Conservation (phyloP, 352 stramenopile genomes). For the Phytophthora foliorum region DNA sequence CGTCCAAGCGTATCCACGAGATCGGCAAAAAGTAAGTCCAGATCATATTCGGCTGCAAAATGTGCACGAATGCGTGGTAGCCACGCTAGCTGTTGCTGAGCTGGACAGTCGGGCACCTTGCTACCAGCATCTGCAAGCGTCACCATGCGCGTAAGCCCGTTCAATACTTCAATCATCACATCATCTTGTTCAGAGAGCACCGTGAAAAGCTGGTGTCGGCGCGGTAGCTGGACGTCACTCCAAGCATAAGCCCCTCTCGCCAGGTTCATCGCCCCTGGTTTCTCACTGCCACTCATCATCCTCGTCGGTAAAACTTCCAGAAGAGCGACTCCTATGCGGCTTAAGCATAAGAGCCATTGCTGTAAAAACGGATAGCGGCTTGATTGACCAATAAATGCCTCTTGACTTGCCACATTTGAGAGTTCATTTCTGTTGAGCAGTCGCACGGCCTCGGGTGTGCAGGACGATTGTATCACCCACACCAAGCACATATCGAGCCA, state of each 20-base stretch:
- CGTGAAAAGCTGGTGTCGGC: conserved; percentile 47
- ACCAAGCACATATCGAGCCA: conserved; percentile 39
- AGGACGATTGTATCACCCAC: conserved; percentile 37
- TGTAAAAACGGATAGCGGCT: conserved; percentile 68
- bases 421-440: conserved; percentile 27
- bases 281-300: neutral
- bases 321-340: conserved; percentile 33
- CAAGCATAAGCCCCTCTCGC: neutral
- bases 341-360: conserved; percentile 58
- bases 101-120: neutral
- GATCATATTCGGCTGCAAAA: conserved; percentile 48
- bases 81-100: neutral
- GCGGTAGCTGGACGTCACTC: conserved; percentile 29
- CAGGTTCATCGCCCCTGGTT: neutral
- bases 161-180: conserved; percentile 70
- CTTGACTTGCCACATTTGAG: conserved; percentile 32
- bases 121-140: neutral
- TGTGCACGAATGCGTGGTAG: conserved; percentile 12
- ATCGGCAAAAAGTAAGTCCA: conserved; percentile 69
- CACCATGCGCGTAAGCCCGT: conserved; percentile 47
- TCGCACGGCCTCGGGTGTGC: conserved; percentile 36
- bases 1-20: conserved; percentile 52
- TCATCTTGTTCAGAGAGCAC: conserved; percentile 79
- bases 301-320: conserved; percentile 10
- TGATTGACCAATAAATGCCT: conserved; percentile 46